Conservation (phyloP, 345 rosid species). For the Turritis glabra region DNA sequence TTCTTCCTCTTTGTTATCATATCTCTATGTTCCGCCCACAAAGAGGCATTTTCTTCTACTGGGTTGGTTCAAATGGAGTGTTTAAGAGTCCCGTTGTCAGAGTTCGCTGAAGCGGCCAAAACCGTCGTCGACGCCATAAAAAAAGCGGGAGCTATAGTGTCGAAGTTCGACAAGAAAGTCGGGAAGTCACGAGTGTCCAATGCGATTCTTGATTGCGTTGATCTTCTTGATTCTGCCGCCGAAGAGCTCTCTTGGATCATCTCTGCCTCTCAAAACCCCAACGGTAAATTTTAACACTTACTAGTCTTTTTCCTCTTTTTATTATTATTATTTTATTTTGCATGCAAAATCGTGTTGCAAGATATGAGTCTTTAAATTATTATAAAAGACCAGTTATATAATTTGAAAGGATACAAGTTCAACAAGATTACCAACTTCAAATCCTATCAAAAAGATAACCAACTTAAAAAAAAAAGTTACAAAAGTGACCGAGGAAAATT, state of each 20-base stretch:
- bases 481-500: neutral
- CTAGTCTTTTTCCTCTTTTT: neutral
- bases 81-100: constrained; percentile 46
- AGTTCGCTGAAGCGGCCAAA: constrained; percentile 49
- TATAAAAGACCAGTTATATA: neutral
- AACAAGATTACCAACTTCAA: neutral
- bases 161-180: constrained; percentile 38
- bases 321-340: neutral
- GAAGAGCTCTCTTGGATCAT: constrained; percentile 61
- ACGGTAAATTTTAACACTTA: constrained; percentile 35
- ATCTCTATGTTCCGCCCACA: constrained; percentile 8
- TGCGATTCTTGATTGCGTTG: constrained; percentile 66
- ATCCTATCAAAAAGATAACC: neutral
- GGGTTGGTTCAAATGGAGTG: constrained; percentile 31
- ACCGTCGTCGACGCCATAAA: constrained; percentile 40
- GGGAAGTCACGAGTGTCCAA: constrained; percentile 47
- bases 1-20: constrained; percentile 3
- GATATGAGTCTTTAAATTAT: neutral
- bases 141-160: constrained; percentile 42
- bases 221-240: constrained; percentile 62
- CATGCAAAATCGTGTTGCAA: neutral
- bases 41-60: constrained; percentile 19
- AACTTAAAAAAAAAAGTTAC: neutral
- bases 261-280: constrained; percentile 57
- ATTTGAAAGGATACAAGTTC: neutral